Evolutionary conservation across 2,329 filamentous ascomycete species (phyloP).

Genomic region (Claviceps sp.): DNA sequence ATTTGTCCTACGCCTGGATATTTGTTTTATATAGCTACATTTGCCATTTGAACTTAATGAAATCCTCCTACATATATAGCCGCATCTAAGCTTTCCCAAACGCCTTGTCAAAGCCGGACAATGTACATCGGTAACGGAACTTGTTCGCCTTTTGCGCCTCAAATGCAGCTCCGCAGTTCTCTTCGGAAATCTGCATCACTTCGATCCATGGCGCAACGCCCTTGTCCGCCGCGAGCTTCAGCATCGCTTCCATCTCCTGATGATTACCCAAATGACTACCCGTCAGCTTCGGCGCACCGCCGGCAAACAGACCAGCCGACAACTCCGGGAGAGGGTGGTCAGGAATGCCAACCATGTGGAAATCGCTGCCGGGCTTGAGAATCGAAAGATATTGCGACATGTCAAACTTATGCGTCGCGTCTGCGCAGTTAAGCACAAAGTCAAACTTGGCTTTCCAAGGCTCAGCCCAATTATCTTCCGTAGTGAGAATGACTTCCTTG

Average conservation of each 20-base stretch:
- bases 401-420: slow-evolving; percentile 40
- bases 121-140: slow-evolving; percentile 58
- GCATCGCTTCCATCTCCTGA: slow-evolving; percentile 44
- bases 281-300: slow-evolving; percentile 37
- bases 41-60: not conserved
- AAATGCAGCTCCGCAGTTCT: slow-evolving; percentile 56
- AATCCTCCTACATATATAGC: not conserved
- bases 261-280: slow-evolving; percentile 48
- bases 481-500: slow-evolving; percentile 34
- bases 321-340: slow-evolving; percentile 33
- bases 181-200: slow-evolving; percentile 50
- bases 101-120: slow-evolving; percentile 53
- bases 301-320: slow-evolving; percentile 28
- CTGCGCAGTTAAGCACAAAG: slow-evolving; percentile 36
- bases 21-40: too few species aligned
- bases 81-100: slow-evolving; percentile 24
- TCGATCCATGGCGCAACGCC: slow-evolving; percentile 43
- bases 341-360: slow-evolving; percentile 45
- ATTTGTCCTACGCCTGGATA: too few species aligned
- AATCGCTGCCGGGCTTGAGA: slow-evolving; percentile 37
- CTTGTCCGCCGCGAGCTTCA: slow-evolving; percentile 42
- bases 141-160: slow-evolving; percentile 57
- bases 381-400: slow-evolving; percentile 36
- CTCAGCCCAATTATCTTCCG: slow-evolving; percentile 42
- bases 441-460: slow-evolving; percentile 37